Evolutionary conservation across 148 eudicot genomes (phyloP).

Genomic region (Arctostaphylos glauca): DNA sequence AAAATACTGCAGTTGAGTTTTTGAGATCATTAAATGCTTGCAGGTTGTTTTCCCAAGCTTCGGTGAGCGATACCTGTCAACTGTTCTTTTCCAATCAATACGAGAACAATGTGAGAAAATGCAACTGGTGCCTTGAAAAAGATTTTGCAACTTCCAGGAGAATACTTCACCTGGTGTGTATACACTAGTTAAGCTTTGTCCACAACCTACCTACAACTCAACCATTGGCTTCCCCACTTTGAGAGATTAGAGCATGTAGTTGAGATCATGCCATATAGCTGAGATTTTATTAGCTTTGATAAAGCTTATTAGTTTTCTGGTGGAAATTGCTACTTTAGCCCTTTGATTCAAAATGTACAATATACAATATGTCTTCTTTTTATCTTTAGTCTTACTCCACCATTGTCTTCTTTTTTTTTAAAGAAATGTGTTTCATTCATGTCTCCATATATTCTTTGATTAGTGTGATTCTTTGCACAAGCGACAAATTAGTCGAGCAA

Average conservation of each 20-base stretch:
- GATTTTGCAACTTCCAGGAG: not conserved
- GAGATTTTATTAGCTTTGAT: not conserved
- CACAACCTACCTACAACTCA: not conserved
- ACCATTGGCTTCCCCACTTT: not conserved
- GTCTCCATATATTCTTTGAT: too few species aligned
- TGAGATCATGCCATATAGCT: not conserved
- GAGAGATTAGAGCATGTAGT: conserved; percentile 7
- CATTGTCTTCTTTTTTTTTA: too few species aligned
- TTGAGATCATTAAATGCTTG: conserved; percentile 2
- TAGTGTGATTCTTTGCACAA: too few species aligned
- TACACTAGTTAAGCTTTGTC: not conserved
- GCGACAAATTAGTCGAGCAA: too few species aligned
- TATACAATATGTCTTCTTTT: too few species aligned
- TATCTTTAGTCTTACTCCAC: too few species aligned
- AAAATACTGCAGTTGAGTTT: not conserved
- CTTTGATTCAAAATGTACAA: too few species aligned
- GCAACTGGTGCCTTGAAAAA: conserved; percentile 31
- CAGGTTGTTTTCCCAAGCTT: conserved; percentile 41
- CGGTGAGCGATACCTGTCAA: conserved; percentile 32
- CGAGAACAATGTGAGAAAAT: conserved; percentile 42
- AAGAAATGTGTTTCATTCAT: too few species aligned
- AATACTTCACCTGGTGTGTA: not conserved
- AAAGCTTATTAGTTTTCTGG: not conserved
- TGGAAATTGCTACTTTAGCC: not conserved
- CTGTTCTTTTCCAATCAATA: conserved; percentile 38